Base-by-base conservation (phyloP, 169 alveolate species). In the Neospora caninum region DNA sequence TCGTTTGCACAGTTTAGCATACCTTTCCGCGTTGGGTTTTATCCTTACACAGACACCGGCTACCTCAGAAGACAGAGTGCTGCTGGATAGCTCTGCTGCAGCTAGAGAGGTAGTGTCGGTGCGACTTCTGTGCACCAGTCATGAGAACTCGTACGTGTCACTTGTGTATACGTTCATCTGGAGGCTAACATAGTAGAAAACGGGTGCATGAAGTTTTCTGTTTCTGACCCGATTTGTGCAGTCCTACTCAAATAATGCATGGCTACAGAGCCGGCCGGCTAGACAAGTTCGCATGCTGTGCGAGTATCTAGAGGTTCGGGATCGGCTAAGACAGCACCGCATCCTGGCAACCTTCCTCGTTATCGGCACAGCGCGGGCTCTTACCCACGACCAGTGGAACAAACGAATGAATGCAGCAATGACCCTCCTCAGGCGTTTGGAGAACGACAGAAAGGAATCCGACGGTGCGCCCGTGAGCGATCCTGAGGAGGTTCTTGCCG, bases 241-340 rank as follows among this genome's bases (percentile, higher is more conserved):
- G 94, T 91, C 96, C 43, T 96, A 96, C 93, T 88, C 93, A 54
- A 96, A 95, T 91, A 92, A 54, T 16, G 88, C 93, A 13, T 96
- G 95, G 94, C 73, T 95, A 36, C 95, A 94, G 87, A 93, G 95
- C 88, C 80, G 94, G 41, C 94, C 95, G 31, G 97, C 95, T n/a
- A 41, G 97, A 41, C 94, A 95, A 34, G 96, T 95, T 39, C 97
- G 97, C 54, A 96, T 96, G 53, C 29, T 96, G 64, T 96, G 97
- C 86, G 97, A 96, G 88, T 96, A 95, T 88, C 91, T 94, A 53
- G 97, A 95, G 88, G 96, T 93, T 16, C 96, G 95, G 69, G 97
- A 96, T 53, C 86, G 96, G 42, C 58, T 96, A 91, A 64, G 95
- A 82, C 87, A 83, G 69, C 91, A 93, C 78, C 93, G 94, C 27